Evolutionary conservation across 208 protist genomes (phyloP), one percentile per base, ranked within the genome.

Genomic region (Tritrichomonas musculus): DNA sequence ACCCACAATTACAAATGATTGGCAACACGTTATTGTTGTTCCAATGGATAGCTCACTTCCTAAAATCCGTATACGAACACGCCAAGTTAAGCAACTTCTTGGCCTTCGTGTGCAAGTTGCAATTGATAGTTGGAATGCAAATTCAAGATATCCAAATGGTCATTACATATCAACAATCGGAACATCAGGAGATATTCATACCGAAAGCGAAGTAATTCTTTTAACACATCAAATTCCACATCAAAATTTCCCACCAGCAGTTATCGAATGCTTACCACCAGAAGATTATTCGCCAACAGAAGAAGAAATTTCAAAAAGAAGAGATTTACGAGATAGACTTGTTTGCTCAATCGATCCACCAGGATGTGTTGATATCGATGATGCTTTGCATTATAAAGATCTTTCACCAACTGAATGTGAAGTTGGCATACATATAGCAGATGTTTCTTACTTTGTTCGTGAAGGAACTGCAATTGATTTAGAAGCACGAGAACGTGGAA

Each of bases 381-480:
- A 97, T 92, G 95, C 95, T 9, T 77, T 97, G 22, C 96, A 97
- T 82, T 88, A 72, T 39, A 72, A 66, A 36, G 69, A 66, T 41
- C 77, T 95, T 8, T 14, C 73, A 9, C 47, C 75, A 55, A 92
- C 72, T 64, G 9, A 66, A 17, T 94, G 84, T 66, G 94, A 94
- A 93, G 66, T 94, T 47, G 97, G 97, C 64, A 97, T 98, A 47
- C 97, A 98, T 94, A 98, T 98, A 94, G 97, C 97, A 8, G 97
- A 98, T 94, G 97, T 98, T 0, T 95, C 96, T n/a, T 96, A 97
- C 94, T 98, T 98, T 95, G 97, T 98, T 17, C 92, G 93, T 55
- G 75, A 94, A 22, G 93, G 95, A 8, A 96, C 95, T 1, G 93
- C 96, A 14, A 94, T 98, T 1, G 97, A 98, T 93, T 41, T 92